Conservation (phyloP, 345 rosid species). For the Eucalyptus tenuipes region DNA sequence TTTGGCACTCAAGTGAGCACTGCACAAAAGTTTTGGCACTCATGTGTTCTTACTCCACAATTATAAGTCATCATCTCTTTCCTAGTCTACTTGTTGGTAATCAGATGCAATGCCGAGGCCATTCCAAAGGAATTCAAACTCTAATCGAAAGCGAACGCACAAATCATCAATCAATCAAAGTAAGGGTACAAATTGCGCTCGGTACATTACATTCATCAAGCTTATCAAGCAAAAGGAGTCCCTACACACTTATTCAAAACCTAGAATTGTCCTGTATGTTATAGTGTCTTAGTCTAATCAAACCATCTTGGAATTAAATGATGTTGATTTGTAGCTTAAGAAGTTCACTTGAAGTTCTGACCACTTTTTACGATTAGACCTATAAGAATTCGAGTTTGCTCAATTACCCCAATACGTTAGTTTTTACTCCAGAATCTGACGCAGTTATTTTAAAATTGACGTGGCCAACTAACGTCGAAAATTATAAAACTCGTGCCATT, state of each 20-base stretch:
- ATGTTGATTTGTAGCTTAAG: neutral
- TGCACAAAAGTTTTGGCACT: too few relatives aligned
- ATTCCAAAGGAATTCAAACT: neutral
- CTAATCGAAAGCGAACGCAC: neutral
- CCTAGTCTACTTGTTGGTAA: neutral
- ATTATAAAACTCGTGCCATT: neutral
- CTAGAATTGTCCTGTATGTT: neutral
- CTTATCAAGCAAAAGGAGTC: neutral
- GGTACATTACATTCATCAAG: neutral
- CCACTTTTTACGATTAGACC: neutral
- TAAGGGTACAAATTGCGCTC: too few relatives aligned
- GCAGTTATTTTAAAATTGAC: neutral
- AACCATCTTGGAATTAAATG: neutral
- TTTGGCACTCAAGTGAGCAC: accelerated
- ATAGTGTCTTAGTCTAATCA: neutral
- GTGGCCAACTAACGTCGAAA: neutral
- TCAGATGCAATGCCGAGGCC: neutral
- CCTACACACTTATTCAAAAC: neutral
- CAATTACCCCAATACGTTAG: neutral
- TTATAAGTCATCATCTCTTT: neutral
- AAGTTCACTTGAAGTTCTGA: neutral
- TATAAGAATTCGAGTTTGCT: neutral
- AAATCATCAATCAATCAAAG: too few relatives aligned
- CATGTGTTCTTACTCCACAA: too few relatives aligned
- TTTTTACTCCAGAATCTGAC: neutral